Base-by-base conservation (phyloP, 441 rosid genomes). In the Adansonia grandidieri region DNA sequence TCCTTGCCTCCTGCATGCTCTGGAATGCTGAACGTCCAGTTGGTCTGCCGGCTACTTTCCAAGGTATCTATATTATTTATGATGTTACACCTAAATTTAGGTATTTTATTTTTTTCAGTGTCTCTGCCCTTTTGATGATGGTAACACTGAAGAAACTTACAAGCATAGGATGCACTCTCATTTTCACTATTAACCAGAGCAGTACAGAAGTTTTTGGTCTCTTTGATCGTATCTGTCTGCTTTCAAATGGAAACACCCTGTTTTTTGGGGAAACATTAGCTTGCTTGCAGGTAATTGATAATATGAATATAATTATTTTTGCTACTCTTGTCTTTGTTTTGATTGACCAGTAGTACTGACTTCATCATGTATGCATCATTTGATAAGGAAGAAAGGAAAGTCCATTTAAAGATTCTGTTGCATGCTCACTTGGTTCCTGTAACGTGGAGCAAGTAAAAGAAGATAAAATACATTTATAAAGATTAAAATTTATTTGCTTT, bases 131-230 rank as follows among this genome's bases (percentile, higher is more conserved):
- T 81, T 88, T 96, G 83, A 96, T 96, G 99, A 96, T 96, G 99
- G 98, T 96, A 77, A 96, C 99, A 6, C 81, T 96, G 74, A 96
- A 88, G 89, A 94, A 96, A 85, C 98, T 94, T 78, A 97, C 99
- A 28, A 92, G 97, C 82, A 94, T 91, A 4, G 98, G 99, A 57
- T 96, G 98, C 85, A 94, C 98, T 64, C 96, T 96, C 58, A 85
- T 96, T 73, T 94, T 96, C 84, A 93, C 98, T 20, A 90, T 96
- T 65, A 81, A 89, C 74, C 99, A 94, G 82, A 96, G 99, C 87
- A 96, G 98, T 75, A 96, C 98, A 1, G 99, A 96, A 87, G 99
- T 96, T 71, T 96, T 96, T 83, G 99, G 99, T 75, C 97, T 96
- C 82, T 96, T 94, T 87, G 99, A 96, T 83, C 88, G 97, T 75